Conservation (phyloP, 768 basidiomycete species). For the Suillus americanus region DNA sequence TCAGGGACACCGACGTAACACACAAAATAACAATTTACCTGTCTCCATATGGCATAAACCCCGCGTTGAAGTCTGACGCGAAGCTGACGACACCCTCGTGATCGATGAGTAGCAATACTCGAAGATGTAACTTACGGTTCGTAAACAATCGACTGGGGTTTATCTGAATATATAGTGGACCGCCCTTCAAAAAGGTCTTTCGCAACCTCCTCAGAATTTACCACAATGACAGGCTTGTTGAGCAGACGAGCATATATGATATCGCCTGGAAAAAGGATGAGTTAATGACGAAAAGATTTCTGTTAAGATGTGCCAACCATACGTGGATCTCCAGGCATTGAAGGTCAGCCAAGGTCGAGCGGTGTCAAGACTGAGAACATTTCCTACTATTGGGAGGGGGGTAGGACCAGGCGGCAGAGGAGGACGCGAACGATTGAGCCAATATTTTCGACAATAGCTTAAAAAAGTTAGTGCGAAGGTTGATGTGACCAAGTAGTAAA, state of each 20-base stretch:
- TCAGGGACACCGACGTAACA: slow-evolving; percentile 1
- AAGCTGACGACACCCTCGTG: slow-evolving; percentile 10
- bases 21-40: neutral
- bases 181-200: slow-evolving; percentile 28
- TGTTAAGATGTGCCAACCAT: slow-evolving; percentile 10
- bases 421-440: neutral
- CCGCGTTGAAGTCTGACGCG: slow-evolving; percentile 21
- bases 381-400: slow-evolving; percentile 19
- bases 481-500: too few species aligned
- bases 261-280: slow-evolving; percentile 12
- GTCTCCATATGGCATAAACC: slow-evolving; percentile 20
- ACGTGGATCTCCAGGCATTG: slow-evolving; percentile 17
- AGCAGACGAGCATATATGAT: slow-evolving; percentile 22
- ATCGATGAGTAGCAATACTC: neutral
- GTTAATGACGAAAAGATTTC: neutral
- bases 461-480: too few species aligned
- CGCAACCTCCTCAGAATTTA: slow-evolving; percentile 13
- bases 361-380: slow-evolving; percentile 15
- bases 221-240: slow-evolving; percentile 20
- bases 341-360: slow-evolving; percentile 22
- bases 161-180: slow-evolving; percentile 29
- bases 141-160: slow-evolving; percentile 14
- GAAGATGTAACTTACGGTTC: slow-evolving; percentile 12
- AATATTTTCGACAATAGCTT: too few species aligned
- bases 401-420: slow-evolving; percentile 18